These are phyloP conservation scores for Citrus maxima DNA, from an alignment of 345 rosid species.

Conservation along the genomic window DNA sequence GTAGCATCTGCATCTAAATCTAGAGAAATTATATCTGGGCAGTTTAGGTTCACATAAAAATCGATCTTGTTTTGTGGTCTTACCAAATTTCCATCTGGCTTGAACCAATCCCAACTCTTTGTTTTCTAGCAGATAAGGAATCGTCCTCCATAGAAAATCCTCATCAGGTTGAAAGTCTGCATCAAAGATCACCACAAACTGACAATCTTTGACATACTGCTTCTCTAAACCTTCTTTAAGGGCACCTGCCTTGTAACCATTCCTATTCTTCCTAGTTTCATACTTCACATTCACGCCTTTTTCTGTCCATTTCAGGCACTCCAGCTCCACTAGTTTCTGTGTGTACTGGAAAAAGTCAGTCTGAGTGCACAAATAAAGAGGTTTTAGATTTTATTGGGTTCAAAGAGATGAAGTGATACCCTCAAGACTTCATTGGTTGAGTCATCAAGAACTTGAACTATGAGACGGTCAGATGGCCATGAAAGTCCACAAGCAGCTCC, in stretches of 20 bases:
- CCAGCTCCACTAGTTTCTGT: slow-evolving; percentile 34
- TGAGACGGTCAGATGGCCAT: slow-evolving; percentile 30
- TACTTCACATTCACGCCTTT: slow-evolving; percentile 31
- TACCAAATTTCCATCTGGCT: slow-evolving; percentile 36
- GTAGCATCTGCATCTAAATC: neutral
- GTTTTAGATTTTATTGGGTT: neutral
- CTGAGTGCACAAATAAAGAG: neutral
- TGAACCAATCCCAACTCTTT: slow-evolving; percentile 34
- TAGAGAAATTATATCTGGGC: neutral
- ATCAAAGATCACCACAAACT: slow-evolving; percentile 35
- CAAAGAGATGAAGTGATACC: slow-evolving; percentile 2
- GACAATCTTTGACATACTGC: slow-evolving; percentile 26
- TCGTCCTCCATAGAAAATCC: slow-evolving; percentile 29
- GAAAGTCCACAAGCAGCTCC: slow-evolving; percentile 39
- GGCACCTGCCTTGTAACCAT: slow-evolving; percentile 37
- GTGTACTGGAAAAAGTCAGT: neutral
- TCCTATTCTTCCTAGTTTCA: slow-evolving; percentile 30
- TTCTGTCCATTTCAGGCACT: slow-evolving; percentile 30
- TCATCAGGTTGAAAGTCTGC: slow-evolving; percentile 40
- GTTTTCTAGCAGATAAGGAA: slow-evolving; percentile 28
- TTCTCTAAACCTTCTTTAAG: slow-evolving; percentile 29
- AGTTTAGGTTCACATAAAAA: neutral
- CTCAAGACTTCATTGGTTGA: slow-evolving; percentile 26
- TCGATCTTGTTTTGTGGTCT: neutral
- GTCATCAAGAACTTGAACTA: slow-evolving; percentile 38